These are phyloP conservation scores for Coemansia sp. DNA, from an alignment of 192 early-diverging fungal species.

Conservation along the genomic window DNA sequence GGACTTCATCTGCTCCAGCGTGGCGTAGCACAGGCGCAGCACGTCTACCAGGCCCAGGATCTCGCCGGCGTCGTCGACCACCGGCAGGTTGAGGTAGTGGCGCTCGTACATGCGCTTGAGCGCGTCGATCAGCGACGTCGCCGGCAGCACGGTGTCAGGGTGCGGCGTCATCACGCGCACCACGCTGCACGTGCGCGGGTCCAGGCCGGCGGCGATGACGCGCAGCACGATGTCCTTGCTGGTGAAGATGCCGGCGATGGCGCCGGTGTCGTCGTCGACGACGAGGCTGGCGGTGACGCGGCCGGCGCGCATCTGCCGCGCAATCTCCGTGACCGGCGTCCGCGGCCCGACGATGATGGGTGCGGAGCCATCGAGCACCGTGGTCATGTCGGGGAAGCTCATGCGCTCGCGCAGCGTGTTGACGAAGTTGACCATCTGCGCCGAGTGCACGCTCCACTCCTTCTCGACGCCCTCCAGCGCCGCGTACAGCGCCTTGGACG, in stretches of 20 bases:
- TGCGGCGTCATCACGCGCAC: slow-evolving; percentile 97
- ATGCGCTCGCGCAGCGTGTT: slow-evolving; percentile 79
- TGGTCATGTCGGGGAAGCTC: slow-evolving; percentile 88
- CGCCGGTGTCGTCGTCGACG: slow-evolving; percentile 63
- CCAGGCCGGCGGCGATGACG: slow-evolving; percentile 85
- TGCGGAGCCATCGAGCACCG: slow-evolving; percentile 72
- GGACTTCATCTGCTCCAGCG: slow-evolving; percentile 79
- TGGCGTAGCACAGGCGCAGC: slow-evolving; percentile 80
- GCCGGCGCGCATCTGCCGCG: slow-evolving; percentile 71
- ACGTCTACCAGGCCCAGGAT: slow-evolving; percentile 85
- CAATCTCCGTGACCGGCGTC: slow-evolving; percentile 73
- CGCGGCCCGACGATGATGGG: slow-evolving; percentile 66
- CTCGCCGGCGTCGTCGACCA: slow-evolving; percentile 68
- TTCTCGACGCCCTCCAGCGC: slow-evolving; percentile 81
- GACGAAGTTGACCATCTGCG: slow-evolving; percentile 73
- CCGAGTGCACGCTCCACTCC: slow-evolving; percentile 75
- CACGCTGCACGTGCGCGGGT: slow-evolving; percentile 89
- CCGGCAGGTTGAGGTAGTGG: slow-evolving; percentile 84
- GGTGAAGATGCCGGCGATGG: slow-evolving; percentile 91
- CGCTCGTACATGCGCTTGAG: slow-evolving; percentile 87
- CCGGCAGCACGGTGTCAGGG: slow-evolving; percentile 74
- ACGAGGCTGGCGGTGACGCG: slow-evolving; percentile 79
- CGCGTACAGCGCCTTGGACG: slow-evolving; percentile 79
- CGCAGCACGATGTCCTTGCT: slow-evolving; percentile 88
- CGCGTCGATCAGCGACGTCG: slow-evolving; percentile 79